Evolutionary conservation across 2,329 filamentous ascomycete species (phyloP).

Genomic region (Sarocladium kiliense): DNA sequence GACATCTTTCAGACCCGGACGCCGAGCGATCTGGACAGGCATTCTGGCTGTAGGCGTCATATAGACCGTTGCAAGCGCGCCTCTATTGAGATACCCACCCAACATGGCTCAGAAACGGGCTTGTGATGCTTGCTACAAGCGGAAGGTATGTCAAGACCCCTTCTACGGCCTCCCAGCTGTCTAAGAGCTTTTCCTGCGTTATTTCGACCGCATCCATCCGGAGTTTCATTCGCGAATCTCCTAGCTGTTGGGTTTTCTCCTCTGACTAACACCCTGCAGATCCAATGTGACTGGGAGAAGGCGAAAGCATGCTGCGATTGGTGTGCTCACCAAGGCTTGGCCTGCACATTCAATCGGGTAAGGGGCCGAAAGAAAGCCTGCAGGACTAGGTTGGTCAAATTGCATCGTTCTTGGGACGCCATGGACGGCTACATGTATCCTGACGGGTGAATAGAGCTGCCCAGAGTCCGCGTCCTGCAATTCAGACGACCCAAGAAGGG

Average conservation of each 20-base stretch:
- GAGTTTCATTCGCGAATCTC: not conserved
- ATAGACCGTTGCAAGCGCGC: not conserved
- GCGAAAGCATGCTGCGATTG: constrained; percentile 6
- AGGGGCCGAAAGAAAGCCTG: not conserved
- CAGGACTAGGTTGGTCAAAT: not conserved
- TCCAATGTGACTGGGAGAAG: constrained; percentile 8
- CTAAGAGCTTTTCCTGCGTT: too few relatives aligned
- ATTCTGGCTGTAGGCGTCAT: too few relatives aligned
- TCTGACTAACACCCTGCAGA: constrained; percentile 5
- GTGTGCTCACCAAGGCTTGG: constrained; percentile 10
- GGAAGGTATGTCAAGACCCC: constrained; percentile 8
- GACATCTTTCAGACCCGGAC: too few relatives aligned
- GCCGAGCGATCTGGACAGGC: too few relatives aligned
- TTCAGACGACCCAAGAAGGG: too few relatives aligned
- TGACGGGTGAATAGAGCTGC: not conserved
- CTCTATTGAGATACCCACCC: not conserved
- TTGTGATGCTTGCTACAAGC: constrained; percentile 11
- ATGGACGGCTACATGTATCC: not conserved
- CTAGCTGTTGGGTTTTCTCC: not conserved
- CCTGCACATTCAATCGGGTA: constrained; percentile 10
- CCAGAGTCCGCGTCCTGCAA: too few relatives aligned
- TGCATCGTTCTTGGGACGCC: not conserved
- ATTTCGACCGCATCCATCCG: too few relatives aligned
- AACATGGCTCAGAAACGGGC: constrained; percentile 6
- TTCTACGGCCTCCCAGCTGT: not conserved